Conservation (phyloP, 2,329 filamentous ascomycete species). For the Colletotrichum nymphaeae region DNA sequence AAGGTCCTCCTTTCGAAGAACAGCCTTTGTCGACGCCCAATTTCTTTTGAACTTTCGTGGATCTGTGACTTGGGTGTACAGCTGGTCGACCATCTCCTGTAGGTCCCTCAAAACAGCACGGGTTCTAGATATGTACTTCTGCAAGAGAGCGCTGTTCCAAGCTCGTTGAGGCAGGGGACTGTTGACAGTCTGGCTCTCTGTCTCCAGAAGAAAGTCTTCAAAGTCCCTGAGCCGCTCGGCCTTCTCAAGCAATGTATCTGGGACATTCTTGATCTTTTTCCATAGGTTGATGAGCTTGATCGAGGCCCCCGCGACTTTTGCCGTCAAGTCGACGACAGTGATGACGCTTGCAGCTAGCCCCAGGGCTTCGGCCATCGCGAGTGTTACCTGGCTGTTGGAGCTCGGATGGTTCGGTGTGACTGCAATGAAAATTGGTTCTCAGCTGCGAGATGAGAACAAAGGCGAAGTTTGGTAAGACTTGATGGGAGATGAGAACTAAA, state of each 20-base stretch:
- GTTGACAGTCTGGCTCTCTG: background rate
- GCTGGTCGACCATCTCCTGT: background rate
- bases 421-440: too few species aligned
- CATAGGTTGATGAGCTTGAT: conserved; percentile 34
- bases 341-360: conserved; percentile 20
- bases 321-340: conserved; percentile 31
- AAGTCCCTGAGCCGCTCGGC: conserved; percentile 4
- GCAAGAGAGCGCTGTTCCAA: background rate
- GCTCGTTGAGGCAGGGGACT: background rate
- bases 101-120: background rate
- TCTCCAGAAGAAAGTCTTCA: conserved; percentile 2
- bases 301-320: conserved; percentile 26
- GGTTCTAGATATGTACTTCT: background rate
- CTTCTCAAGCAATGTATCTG: background rate
- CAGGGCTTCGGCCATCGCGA: conserved; percentile 16
- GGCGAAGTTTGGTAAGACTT: too few species aligned
- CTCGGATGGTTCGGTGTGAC: too few species aligned
- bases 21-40: conserved; percentile 36
- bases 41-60: conserved; percentile 36
- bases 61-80: conserved; percentile 19
- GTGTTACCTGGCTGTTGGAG: too few species aligned
- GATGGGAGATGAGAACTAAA: too few species aligned
- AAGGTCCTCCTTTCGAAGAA: conserved; percentile 37
- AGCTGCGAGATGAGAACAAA: too few species aligned
- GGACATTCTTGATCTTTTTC: conserved; percentile 34